Percentiles rank a stretch among this genome's conserved stretches.
Conservation (phyloP, 1,284 basidiomycete species). For the Stygiomarasmius scandens region DNA sequence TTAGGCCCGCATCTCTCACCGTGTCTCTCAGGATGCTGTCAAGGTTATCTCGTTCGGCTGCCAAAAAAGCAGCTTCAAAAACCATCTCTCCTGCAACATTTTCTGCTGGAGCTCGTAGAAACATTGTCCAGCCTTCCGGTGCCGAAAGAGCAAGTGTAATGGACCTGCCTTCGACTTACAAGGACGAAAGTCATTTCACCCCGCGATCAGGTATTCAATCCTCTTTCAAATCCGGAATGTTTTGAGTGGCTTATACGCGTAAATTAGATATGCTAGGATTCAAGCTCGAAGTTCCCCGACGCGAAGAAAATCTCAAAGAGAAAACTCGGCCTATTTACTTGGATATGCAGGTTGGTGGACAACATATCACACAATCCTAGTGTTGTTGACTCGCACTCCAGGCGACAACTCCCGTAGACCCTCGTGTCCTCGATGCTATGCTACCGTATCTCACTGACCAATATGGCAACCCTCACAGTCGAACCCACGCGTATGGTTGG, state of each 20-base stretch:
- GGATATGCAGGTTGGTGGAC: constrained; percentile 81
- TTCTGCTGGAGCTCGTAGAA: constrained; percentile 33
- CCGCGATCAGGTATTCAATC: constrained; percentile 61
- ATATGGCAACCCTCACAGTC: constrained; percentile 97
- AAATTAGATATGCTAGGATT: constrained; percentile 85
- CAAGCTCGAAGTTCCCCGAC: constrained; percentile 73
- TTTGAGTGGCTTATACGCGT: not conserved
- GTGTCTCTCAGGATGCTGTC: constrained; percentile 49
- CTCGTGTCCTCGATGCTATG: constrained; percentile 97
- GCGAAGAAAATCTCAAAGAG: constrained; percentile 62
- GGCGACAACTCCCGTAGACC: constrained; percentile 98
- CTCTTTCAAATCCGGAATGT: constrained; percentile 1
- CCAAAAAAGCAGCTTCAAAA: constrained; percentile 29
- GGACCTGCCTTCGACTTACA: constrained; percentile 73
- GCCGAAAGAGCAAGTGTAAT: constrained; percentile 80
- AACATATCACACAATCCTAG: not conserved
- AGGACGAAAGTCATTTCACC: constrained; percentile 71
- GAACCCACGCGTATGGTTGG: constrained; percentile 99
- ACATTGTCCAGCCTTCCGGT: constrained; percentile 75
- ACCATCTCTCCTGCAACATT: constrained; percentile 18
- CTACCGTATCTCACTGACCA: constrained; percentile 95
- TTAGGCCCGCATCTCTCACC: not conserved
- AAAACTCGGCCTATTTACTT: constrained; percentile 90
- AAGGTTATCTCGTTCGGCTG: constrained; percentile 48
- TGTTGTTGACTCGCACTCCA: constrained; percentile 33